Percentiles rank a stretch among this genome's conserved stretches.
phyloP scores from a whole-genome alignment of 2,329 filamentous ascomycete species.

The Didymellaceae sp. region DNA sequence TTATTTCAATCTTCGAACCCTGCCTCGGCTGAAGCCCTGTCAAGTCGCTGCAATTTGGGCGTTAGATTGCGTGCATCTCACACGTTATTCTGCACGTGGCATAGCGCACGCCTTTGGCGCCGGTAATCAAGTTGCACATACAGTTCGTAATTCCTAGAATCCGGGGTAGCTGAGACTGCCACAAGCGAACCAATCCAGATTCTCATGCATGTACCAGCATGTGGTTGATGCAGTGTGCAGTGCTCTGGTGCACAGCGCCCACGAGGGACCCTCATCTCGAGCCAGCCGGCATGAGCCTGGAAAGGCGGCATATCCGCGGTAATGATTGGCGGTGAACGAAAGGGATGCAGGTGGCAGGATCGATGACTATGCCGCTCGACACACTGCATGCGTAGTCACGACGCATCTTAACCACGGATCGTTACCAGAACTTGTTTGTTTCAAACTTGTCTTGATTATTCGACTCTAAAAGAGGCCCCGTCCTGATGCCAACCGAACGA shows the following conservation, averaged over 20 bases:
- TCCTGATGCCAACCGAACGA: constrained; percentile 76
- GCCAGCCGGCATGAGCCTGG: constrained; percentile 22
- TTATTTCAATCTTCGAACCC: constrained; percentile 12
- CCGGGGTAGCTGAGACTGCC: constrained; percentile 37
- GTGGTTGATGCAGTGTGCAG: constrained; percentile 15
- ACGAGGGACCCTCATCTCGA: constrained; percentile 24
- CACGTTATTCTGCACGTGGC: constrained; percentile 18
- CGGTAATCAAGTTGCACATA: constrained; percentile 28
- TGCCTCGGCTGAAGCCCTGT: constrained; percentile 26
- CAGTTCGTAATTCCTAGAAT: constrained; percentile 30
- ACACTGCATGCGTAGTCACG: constrained; percentile 3
- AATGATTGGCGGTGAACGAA: constrained; percentile 9
- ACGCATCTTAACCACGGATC: constrained; percentile 11
- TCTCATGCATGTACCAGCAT: constrained; percentile 12
- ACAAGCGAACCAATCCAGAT: constrained; percentile 34
- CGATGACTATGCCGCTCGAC: constrained; percentile 9
- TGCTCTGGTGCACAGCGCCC: constrained; percentile 16
- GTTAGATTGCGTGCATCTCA: constrained; percentile 35
- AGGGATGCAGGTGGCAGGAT: constrained; percentile 3
- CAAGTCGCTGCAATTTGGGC: constrained; percentile 27
- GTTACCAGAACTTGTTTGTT: constrained; percentile 9
- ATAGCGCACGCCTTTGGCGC: constrained; percentile 27
- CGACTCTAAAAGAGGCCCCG: constrained; percentile 57
- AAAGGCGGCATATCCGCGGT: background rate
- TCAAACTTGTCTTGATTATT: constrained; percentile 19